Evolutionary conservation across 2,329 filamentous ascomycete species (phyloP).

Genomic region (Aureobasidium sp.): DNA sequence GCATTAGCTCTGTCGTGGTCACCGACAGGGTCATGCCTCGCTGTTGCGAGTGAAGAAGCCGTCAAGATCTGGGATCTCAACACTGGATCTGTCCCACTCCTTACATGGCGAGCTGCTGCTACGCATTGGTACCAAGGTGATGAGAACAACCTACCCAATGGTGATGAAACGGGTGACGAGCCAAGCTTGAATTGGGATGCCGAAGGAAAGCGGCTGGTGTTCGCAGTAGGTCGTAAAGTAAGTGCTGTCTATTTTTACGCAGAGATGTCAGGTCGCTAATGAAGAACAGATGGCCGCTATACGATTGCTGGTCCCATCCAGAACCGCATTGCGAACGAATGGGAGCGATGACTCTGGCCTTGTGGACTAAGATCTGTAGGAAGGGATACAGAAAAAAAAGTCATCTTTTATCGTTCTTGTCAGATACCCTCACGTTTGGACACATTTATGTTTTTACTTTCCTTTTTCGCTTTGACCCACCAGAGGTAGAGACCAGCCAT

Average conservation of each 20-base stretch:
- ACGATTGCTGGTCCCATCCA: constrained; percentile 6
- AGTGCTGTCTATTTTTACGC: background rate
- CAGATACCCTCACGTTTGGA: background rate
- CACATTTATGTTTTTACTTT: background rate
- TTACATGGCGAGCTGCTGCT: constrained; percentile 26
- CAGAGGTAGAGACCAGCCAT: constrained; percentile 1
- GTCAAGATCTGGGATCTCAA: constrained; percentile 39
- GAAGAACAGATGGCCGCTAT: constrained; percentile 15
- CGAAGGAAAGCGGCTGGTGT: constrained; percentile 47
- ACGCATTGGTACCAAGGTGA: constrained; percentile 20
- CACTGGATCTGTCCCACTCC: constrained; percentile 19
- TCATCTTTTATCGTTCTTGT: background rate
- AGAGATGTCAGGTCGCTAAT: background rate
- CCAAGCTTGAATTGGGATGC: constrained; percentile 45
- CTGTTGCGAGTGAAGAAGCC: constrained; percentile 37
- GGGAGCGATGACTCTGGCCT: background rate
- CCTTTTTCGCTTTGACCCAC: background rate
- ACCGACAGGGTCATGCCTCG: constrained; percentile 37
- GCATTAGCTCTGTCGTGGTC: constrained; percentile 40
- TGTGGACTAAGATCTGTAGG: background rate
- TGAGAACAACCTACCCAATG: constrained; percentile 19
- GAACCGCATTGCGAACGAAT: background rate
- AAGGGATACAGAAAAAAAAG: constrained; percentile 1
- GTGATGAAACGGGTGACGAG: constrained; percentile 21
- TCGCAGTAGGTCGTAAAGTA: constrained; percentile 35